A percentile compares a stretch with the other conserved stretches of the same genome.
These are phyloP conservation scores for Syncephalastrum sp. DNA, from an alignment of 371 early-diverging fungal genomes.

Conservation along the genomic window DNA sequence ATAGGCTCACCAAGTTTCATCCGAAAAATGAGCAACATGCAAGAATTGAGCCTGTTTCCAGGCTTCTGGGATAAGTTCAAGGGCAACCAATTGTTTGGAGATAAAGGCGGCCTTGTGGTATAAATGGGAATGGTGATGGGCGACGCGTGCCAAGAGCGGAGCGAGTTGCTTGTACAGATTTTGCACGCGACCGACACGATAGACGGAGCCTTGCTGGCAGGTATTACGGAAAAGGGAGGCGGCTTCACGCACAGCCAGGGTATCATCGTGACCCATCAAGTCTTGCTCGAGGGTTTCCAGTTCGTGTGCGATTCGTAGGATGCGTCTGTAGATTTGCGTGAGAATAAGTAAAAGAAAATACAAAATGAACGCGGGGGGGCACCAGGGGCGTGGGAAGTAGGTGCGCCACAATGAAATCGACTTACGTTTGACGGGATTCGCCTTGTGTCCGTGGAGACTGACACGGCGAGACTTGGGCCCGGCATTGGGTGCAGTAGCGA, in stretches of 20 bases:
- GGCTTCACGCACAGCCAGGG: no score
- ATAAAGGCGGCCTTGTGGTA: slow-evolving; percentile 25
- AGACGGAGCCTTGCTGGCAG: slow-evolving; percentile 28
- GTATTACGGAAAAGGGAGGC: slow-evolving; percentile 12
- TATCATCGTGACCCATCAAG: neutral
- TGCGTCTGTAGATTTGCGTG: slow-evolving; percentile 6
- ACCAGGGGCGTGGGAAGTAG: no score
- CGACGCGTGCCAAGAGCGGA: slow-evolving; percentile 17
- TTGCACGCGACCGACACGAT: slow-evolving; percentile 32
- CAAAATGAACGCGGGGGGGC: neutral
- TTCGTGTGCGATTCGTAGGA: slow-evolving; percentile 2
- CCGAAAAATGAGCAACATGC: slow-evolving; percentile 61
- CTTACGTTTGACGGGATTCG: slow-evolving; percentile 29
- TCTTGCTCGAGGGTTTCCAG: slow-evolving; percentile 3
- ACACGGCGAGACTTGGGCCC: slow-evolving; percentile 41
- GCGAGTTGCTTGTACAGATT: slow-evolving; percentile 36
- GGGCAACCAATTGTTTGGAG: slow-evolving; percentile 44
- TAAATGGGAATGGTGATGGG: slow-evolving; percentile 1
- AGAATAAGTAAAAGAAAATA: slow-evolving; percentile 5
- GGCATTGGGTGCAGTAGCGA: slow-evolving; percentile 54
- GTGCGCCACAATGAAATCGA: neutral
- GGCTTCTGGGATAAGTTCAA: slow-evolving; percentile 60
- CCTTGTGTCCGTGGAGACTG: slow-evolving; percentile 29
- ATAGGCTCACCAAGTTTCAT: slow-evolving; percentile 52
- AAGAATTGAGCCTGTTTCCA: slow-evolving; percentile 75